A percentile compares a stretch with the other conserved stretches of the same genome.
Evolutionary conservation across 208 protist genomes (phyloP).

Genomic region (Herpetomonas tarakana): DNA sequence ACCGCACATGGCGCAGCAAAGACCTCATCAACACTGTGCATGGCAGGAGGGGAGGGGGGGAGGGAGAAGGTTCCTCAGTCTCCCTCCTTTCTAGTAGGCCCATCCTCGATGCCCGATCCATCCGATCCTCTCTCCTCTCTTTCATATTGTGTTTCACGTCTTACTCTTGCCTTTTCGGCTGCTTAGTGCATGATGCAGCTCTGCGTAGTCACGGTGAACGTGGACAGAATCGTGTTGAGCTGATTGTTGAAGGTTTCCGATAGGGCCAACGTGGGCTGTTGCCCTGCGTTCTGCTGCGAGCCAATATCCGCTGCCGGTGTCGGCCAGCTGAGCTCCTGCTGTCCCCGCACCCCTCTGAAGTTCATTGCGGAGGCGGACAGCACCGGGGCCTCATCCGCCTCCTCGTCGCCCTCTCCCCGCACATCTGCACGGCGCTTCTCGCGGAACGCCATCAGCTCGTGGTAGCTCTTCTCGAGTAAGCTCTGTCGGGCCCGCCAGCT

Average conservation of each 20-base stretch:
- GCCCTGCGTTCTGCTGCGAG: not conserved
- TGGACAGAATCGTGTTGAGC: constrained; percentile 46
- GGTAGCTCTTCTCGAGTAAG: constrained; percentile 20
- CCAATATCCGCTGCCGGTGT: constrained; percentile 16
- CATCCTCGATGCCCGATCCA: too few relatives aligned
- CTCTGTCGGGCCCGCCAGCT: constrained; percentile 37
- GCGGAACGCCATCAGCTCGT: not conserved
- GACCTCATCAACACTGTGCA: too few relatives aligned
- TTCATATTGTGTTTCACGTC: too few relatives aligned
- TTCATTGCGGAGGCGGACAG: not conserved
- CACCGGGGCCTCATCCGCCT: constrained; percentile 3
- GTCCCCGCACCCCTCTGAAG: constrained; percentile 11
- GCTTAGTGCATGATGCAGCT: constrained; percentile 56
- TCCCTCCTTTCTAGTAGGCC: too few relatives aligned
- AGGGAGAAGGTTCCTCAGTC: too few relatives aligned
- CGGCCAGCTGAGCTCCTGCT: constrained; percentile 38
- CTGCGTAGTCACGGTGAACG: constrained; percentile 60
- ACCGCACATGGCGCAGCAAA: too few relatives aligned
- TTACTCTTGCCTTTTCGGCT: too few relatives aligned
- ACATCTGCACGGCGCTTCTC: not conserved
- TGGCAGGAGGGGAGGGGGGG: too few relatives aligned
- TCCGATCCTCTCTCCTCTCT: too few relatives aligned
- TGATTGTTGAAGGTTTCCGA: constrained; percentile 55
- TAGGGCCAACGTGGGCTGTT: constrained; percentile 52
- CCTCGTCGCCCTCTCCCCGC: constrained; percentile 4